Conservation (phyloP, 2,329 filamentous ascomycete genomes). For the Colletotrichum abscissum region DNA sequence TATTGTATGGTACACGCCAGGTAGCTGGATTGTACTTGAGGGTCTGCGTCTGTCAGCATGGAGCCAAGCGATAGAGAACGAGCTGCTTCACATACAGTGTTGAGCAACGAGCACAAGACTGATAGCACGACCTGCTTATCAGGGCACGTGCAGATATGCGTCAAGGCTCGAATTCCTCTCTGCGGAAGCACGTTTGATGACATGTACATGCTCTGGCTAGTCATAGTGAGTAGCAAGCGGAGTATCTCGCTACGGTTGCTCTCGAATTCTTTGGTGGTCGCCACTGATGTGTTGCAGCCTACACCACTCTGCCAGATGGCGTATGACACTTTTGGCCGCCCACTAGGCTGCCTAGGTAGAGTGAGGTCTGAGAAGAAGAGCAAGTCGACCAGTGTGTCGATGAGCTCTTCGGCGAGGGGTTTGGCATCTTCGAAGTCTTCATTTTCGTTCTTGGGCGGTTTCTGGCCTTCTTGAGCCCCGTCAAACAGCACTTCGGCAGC, state of each 20-base stretch:
- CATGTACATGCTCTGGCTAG: conserved; percentile 95
- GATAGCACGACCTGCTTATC: conserved; percentile 95
- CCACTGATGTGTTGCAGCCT: conserved; percentile 89
- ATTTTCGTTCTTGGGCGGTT: conserved; percentile 56
- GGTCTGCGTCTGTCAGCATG: conserved; percentile 63
- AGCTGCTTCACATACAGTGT: conserved; percentile 74
- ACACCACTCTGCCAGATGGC: conserved; percentile 99
- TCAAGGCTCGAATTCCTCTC: conserved; percentile 84
- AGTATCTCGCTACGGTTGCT: conserved; percentile 92
- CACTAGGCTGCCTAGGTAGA: conserved; percentile 76
- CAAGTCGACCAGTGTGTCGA: conserved; percentile 89
- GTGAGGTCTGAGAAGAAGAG: conserved; percentile 94
- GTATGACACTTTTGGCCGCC: conserved; percentile 85
- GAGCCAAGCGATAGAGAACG: neutral
- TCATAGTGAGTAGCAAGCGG: conserved; percentile 84
- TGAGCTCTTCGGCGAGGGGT: conserved; percentile 90
- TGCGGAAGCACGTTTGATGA: conserved; percentile 82
- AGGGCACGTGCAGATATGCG: conserved; percentile 86
- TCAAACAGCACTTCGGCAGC: conserved; percentile 87
- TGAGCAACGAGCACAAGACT: conserved; percentile 89
- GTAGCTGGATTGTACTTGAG: conserved; percentile 95
- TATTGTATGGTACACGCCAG: conserved; percentile 95
- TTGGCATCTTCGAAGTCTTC: conserved; percentile 84
- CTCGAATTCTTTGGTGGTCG: conserved; percentile 91
- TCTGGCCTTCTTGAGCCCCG: conserved; percentile 64